phyloP scores from a whole-genome alignment of 139 green algal species.

The Haematococcus sp. region DNA sequence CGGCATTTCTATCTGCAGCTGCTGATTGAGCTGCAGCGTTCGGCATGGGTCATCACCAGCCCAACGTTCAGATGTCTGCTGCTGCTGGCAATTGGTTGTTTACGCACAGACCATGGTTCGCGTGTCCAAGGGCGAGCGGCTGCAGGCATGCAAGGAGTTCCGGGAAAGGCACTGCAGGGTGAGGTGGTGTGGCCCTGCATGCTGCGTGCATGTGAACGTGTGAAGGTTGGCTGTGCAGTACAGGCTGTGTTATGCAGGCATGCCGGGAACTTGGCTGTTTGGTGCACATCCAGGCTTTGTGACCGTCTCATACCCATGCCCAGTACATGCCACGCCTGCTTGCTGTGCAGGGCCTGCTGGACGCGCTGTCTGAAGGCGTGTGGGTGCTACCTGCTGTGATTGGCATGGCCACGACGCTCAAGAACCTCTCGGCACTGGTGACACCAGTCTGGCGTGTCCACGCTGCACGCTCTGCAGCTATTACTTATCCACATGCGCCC shows the following conservation, averaged over 20 bases:
- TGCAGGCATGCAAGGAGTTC: slow-evolving; percentile 33
- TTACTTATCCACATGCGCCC: too few species aligned
- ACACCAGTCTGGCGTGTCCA: too few species aligned
- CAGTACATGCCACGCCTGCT: neutral
- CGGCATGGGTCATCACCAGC: too few species aligned
- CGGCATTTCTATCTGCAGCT: too few species aligned
- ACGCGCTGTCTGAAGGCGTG: slow-evolving; percentile 16
- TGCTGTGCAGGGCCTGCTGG: slow-evolving; percentile 12
- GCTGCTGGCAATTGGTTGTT: too few species aligned
- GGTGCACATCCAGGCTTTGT: too few species aligned
- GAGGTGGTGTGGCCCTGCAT: neutral
- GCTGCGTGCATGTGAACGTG: too few species aligned
- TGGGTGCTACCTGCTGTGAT: slow-evolving; percentile 35
- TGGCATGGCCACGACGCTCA: slow-evolving; percentile 22
- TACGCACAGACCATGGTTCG: slow-evolving; percentile 30
- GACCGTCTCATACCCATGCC: too few species aligned
- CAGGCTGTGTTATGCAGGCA: too few species aligned
- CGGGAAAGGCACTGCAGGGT: slow-evolving; percentile 10
- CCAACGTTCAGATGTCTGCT: neutral
- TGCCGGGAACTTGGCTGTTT: too few species aligned
- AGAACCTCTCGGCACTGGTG: slow-evolving; percentile 22
- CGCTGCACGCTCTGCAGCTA: too few species aligned
- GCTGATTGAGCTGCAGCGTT: too few species aligned
- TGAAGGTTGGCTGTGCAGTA: neutral
- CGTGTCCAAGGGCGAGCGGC: slow-evolving; percentile 26